A percentile compares a stretch with the other conserved stretches of the same genome.
phyloP scores from a whole-genome alignment of 148 eudicot genomes.

The Camellia sinensis region DNA sequence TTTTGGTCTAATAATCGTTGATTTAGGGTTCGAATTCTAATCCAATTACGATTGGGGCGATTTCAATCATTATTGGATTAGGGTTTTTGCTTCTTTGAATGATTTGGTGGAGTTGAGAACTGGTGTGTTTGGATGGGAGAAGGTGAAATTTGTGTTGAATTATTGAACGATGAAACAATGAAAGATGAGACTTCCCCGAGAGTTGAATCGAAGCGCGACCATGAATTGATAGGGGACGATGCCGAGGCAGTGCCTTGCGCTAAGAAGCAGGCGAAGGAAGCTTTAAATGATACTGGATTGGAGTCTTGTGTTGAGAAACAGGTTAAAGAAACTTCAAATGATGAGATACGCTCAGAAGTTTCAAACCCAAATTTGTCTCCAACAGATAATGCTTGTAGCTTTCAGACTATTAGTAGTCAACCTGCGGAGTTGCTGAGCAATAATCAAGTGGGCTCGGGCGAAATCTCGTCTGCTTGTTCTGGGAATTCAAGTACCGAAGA shows the following conservation, averaged over 20 bases:
- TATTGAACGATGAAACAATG: slow-evolving; percentile 24
- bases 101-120: slow-evolving; percentile 3
- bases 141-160: slow-evolving; percentile 44
- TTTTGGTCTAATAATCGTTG: background rate
- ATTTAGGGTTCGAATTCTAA: background rate
- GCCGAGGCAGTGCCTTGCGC: slow-evolving; percentile 21
- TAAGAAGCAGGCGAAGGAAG: slow-evolving; percentile 21
- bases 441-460: slow-evolving; percentile 49
- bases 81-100: slow-evolving; percentile 3
- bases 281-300: slow-evolving; percentile 2
- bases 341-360: slow-evolving; percentile 25
- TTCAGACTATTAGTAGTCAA: slow-evolving; percentile 47
- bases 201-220: slow-evolving; percentile 47
- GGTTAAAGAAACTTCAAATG: slow-evolving; percentile 13
- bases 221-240: slow-evolving; percentile 35
- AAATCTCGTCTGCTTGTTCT: slow-evolving; percentile 58
- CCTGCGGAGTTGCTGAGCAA: slow-evolving; percentile 30
- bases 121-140: slow-evolving; percentile 51
- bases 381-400: slow-evolving; percentile 42
- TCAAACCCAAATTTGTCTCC: slow-evolving; percentile 57
- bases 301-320: slow-evolving; percentile 9
- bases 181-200: slow-evolving; percentile 24
- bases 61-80: background rate
- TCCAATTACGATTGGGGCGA: background rate
- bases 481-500: slow-evolving; percentile 44